Percentiles rank a stretch among this genome's conserved stretches.
These are phyloP conservation scores for Discostella stelligera DNA, from an alignment of 352 stramenopile species.

Conservation along the genomic window DNA sequence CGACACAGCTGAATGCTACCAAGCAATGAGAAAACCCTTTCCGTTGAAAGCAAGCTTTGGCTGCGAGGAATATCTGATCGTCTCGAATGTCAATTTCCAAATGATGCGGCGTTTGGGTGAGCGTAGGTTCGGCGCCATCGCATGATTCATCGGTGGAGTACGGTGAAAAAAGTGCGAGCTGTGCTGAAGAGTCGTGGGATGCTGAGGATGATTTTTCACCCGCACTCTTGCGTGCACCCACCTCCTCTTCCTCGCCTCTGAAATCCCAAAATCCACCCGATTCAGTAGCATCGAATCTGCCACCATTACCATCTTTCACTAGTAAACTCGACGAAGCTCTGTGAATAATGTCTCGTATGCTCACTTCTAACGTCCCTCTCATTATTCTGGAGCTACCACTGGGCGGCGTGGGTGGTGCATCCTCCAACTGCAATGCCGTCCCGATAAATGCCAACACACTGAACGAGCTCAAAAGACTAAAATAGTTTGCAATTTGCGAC, in stretches of 20 bases:
- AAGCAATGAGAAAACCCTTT: constrained; percentile 77
- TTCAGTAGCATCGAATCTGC: background rate
- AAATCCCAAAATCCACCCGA: background rate
- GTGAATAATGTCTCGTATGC: constrained; percentile 34
- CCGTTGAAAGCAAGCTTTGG: constrained; percentile 70
- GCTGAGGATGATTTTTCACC: background rate
- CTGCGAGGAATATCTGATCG: constrained; percentile 75
- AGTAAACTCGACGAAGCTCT: constrained; percentile 33
- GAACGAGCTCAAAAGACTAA: constrained; percentile 73
- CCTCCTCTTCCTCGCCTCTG: background rate
- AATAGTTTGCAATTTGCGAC: constrained; percentile 76
- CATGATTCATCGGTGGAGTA: constrained; percentile 32
- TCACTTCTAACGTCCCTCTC: constrained; percentile 67
- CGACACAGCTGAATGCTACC: constrained; percentile 73
- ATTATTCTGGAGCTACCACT: constrained; percentile 70
- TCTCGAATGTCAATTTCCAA: constrained; percentile 81
- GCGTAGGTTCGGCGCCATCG: constrained; percentile 67
- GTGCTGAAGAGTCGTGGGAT: background rate
- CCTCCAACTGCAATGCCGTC: constrained; percentile 76
- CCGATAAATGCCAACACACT: constrained; percentile 71
- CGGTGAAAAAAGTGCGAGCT: background rate
- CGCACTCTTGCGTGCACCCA: background rate
- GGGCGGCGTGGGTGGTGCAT: constrained; percentile 77
- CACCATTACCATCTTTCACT: constrained; percentile 8
- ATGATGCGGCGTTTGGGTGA: constrained; percentile 71